Evolutionary conservation across 176 grass and related monocot species (phyloP), one percentile per base, ranked within the genome.

Genomic region (Thalia dealbata): DNA sequence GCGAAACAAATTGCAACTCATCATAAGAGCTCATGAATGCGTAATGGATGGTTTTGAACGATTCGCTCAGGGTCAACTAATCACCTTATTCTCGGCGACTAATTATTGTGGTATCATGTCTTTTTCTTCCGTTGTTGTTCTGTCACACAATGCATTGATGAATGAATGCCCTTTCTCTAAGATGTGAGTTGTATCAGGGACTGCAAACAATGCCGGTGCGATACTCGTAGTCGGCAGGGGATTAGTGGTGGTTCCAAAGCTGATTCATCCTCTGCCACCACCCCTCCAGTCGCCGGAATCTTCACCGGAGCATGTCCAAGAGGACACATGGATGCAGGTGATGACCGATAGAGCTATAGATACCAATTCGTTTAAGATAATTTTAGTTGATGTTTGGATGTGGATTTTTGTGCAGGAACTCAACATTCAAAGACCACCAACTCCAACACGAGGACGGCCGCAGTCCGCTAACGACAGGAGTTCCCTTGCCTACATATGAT

Each of bases 11-110:
- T 73, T 96, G 50, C 92, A 96, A 45, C 81, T 96, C 64, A 96
- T 92, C 46, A 92, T 96, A 81, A 92, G 89, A 81, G 92, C 92
- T 65, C 92, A 92, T 81, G 92, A 96, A 58, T 96, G 92, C 85
- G 92, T 96, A 62, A 96, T 96, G 92, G 92, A 96, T 92, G 92
- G 92, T 28, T 96, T 96, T 79, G 92, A 96, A 80, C 84, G 92
- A 55, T 96, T 96, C 52, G 92, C 92, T 29, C 86, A 89, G 61
- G 92, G 92, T 22, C 92, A 90, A 63, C 67, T 96, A 50, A 96
- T 96, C 64, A 96, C 92, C 87, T 83, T 96, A 78, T 96, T 96
- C 89, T 92, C 89, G 79, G 92, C 89, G 22, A 96, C 92, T 83
- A 96, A 96, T 80, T 96, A 96, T 80, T 96, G 92, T 66, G 92